Evolutionary conservation across 2,329 filamentous ascomycete species (phyloP).

Genomic region (Dothideomycetes sp.): DNA sequence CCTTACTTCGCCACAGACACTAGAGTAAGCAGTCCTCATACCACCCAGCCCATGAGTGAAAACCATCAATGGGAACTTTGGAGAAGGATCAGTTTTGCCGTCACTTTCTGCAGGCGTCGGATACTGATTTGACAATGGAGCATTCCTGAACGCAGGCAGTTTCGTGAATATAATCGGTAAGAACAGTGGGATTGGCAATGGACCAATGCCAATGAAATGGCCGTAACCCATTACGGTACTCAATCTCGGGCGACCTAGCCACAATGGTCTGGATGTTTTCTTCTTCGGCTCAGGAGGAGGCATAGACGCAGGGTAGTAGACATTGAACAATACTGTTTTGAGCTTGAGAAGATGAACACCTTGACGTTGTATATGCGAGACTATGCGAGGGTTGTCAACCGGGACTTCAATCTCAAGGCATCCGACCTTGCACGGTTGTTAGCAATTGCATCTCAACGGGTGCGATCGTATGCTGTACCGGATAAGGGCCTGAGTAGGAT

Average conservation of each 20-base stretch:
- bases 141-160: conserved; percentile 54
- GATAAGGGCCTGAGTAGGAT: conserved; percentile 45
- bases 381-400: conserved; percentile 36
- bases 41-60: conserved; percentile 60
- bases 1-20: conserved; percentile 49
- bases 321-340: conserved; percentile 53
- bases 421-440: conserved; percentile 17
- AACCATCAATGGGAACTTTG: conserved; percentile 52
- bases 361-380: conserved; percentile 43
- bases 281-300: conserved; percentile 30
- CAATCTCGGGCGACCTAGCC: conserved; percentile 51
- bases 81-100: conserved; percentile 32
- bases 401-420: conserved; percentile 50
- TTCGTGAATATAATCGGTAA: conserved; percentile 55
- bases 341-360: conserved; percentile 41
- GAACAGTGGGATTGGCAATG: conserved; percentile 44
- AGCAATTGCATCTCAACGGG: too few relatives aligned
- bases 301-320: conserved; percentile 52
- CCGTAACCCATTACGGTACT: conserved; percentile 52
- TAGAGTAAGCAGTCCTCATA: conserved; percentile 53
- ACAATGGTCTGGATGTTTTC: conserved; percentile 47
- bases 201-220: conserved; percentile 48
- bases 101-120: conserved; percentile 36
- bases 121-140: conserved; percentile 42
- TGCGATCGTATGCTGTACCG: too few relatives aligned